Percentiles rank a stretch among this genome's conserved stretches.
phyloP scores from a whole-genome alignment of 495 filamentous ascomycete genomes.

The Penicillium chermesinum region DNA sequence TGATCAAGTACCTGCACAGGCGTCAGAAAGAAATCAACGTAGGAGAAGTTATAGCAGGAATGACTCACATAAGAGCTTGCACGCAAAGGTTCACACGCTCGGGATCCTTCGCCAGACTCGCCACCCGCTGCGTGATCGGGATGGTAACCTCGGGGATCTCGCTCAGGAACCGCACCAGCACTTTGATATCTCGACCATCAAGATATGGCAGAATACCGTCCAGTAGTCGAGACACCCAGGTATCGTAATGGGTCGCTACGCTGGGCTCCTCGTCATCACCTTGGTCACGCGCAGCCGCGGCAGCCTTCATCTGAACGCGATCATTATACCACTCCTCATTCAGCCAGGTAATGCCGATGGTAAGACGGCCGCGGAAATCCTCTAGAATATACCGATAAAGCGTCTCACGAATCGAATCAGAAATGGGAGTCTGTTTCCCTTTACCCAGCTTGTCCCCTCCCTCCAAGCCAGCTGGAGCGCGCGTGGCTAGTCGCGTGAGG shows the following conservation, averaged over 20 bases:
- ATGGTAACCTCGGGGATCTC: conserved; percentile 79
- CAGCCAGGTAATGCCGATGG: conserved; percentile 83
- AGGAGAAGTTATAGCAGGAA: not conserved
- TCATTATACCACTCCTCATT: conserved; percentile 99
- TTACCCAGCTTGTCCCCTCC: conserved; percentile 32
- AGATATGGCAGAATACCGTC: conserved; percentile 86
- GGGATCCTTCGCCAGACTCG: conserved; percentile 80
- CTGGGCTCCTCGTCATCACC: conserved; percentile 31
- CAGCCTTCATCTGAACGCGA: conserved; percentile 51
- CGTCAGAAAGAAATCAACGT: not conserved
- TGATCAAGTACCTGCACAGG: conserved; percentile 63
- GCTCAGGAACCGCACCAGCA: conserved; percentile 82
- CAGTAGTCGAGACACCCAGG: conserved; percentile 71
- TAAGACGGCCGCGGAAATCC: conserved; percentile 84
- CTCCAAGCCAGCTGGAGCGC: conserved; percentile 65
- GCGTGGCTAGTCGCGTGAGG: conserved; percentile 78
- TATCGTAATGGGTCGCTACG: conserved; percentile 62
- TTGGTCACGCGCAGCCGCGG: conserved; percentile 32
- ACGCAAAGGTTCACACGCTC: conserved; percentile 63
- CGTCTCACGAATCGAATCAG: conserved; percentile 67
- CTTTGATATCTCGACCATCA: conserved; percentile 73
- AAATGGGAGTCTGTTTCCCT: conserved; percentile 39
- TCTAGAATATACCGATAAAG: conserved; percentile 80
- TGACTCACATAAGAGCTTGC: conserved; percentile 54
- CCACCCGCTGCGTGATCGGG: conserved; percentile 66